These are phyloP conservation scores for Neocallimastix lanati DNA, from an alignment of 192 early-diverging fungal genomes.

Conservation along the genomic window DNA sequence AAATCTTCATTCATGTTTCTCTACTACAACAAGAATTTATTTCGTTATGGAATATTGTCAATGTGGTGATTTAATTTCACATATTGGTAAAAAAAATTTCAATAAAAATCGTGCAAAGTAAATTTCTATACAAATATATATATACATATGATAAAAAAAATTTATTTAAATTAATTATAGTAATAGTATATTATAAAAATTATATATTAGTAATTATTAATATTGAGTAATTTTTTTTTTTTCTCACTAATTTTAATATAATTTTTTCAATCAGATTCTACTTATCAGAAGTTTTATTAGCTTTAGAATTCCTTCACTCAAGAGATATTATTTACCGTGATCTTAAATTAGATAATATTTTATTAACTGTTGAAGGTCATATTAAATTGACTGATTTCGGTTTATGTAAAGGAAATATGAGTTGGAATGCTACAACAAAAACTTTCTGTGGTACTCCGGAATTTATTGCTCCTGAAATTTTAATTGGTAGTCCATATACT, in stretches of 20 bases:
- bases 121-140: neutral
- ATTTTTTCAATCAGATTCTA: no score
- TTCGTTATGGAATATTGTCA: slow-evolving; percentile 97
- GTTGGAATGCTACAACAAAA: slow-evolving; percentile 67
- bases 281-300: slow-evolving; percentile 84
- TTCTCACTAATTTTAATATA: no score
- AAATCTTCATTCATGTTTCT: slow-evolving; percentile 91
- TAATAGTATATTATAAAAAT: no score
- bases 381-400: slow-evolving; percentile 99
- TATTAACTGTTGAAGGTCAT: slow-evolving; percentile 79
- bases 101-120: slow-evolving; percentile 37
- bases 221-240: no score
- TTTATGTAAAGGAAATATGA: slow-evolving; percentile 92
- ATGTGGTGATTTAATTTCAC: slow-evolving; percentile 97
- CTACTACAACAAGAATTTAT: slow-evolving; percentile 83
- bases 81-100: slow-evolving; percentile 51
- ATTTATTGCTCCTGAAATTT: slow-evolving; percentile 97
- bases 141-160: no score
- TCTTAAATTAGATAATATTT: slow-evolving; percentile 65
- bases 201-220: no score
- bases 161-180: no score
- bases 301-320: slow-evolving; percentile 87
- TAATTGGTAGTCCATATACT: slow-evolving; percentile 84
- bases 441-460: slow-evolving; percentile 98
- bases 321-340: slow-evolving; percentile 73